phyloP scores from a whole-genome alignment of 1,284 basidiomycete genomes.

The Cryptococcus amylolentus region DNA sequence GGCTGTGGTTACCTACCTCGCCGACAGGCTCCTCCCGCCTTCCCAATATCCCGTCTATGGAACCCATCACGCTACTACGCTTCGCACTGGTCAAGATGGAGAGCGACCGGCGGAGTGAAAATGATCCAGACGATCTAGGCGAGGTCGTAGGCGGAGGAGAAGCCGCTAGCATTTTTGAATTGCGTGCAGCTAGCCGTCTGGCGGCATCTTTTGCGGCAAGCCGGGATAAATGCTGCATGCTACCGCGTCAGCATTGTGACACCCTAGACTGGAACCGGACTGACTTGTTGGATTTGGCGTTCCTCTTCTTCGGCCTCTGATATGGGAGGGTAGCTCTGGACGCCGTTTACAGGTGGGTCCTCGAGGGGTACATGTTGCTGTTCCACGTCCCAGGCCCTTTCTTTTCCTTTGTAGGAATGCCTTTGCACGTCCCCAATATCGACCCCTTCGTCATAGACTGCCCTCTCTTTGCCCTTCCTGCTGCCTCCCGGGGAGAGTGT shows the following conservation, averaged over 20 bases:
- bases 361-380: slow-evolving; percentile 6
- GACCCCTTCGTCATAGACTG: slow-evolving; percentile 15
- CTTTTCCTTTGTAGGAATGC: slow-evolving; percentile 23
- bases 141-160: slow-evolving; percentile 14
- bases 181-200: slow-evolving; percentile 36
- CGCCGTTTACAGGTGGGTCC: slow-evolving; percentile 12
- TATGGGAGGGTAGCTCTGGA: slow-evolving; percentile 35
- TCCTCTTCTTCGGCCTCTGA: slow-evolving; percentile 45
- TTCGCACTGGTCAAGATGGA: slow-evolving; percentile 21
- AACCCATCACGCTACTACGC: slow-evolving; percentile 23
- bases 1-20: slow-evolving; percentile 19
- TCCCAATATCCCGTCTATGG: slow-evolving; percentile 23
- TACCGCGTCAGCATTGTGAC: not conserved
- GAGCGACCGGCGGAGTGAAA: slow-evolving; percentile 18
- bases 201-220: slow-evolving; percentile 46
- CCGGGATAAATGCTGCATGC: slow-evolving; percentile 40
- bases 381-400: slow-evolving; percentile 32
- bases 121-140: slow-evolving; percentile 19
- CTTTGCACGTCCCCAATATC: slow-evolving; percentile 19
- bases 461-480: slow-evolving; percentile 22
- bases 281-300: slow-evolving; percentile 43
- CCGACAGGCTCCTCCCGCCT: slow-evolving; percentile 15
- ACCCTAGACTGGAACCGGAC: slow-evolving; percentile 3
- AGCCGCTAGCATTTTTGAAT: slow-evolving; percentile 28
- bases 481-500: slow-evolving; percentile 20